Conservation (phyloP, 129 eudicot species). For the Helianthus annuus region HanXRQr2.0-SUNRISE NC_035440.2:146302427-146302926, state of each 20-base stretch:
- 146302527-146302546: slow-evolving; percentile 97
- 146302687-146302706: slow-evolving; percentile 46
- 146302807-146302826: slow-evolving; percentile 44
- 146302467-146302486: slow-evolving; percentile 38
- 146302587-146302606: slow-evolving; percentile 76
- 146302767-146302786: slow-evolving; percentile 31
- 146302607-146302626: slow-evolving; percentile 86
- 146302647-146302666: slow-evolving; percentile 83
- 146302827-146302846: slow-evolving; percentile 52
- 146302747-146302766: slow-evolving; percentile 61
- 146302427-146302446: slow-evolving; percentile 28
- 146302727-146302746: slow-evolving; percentile 68
- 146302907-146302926: slow-evolving; percentile 54
- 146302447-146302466: slow-evolving; percentile 28
- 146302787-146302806: slow-evolving; percentile 60
- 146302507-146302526: slow-evolving; percentile 60
- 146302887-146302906: slow-evolving; percentile 38
- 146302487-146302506: slow-evolving; percentile 47
- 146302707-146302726: slow-evolving; percentile 33
- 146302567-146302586: slow-evolving; percentile 71
- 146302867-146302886: slow-evolving; percentile 38
- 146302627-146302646: slow-evolving; percentile 80
- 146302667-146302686: slow-evolving; percentile 65
- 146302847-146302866: slow-evolving; percentile 18
- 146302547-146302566: slow-evolving; percentile 81